Evolutionary conservation across 257 asterid genomes (phyloP).

Genomic region (Penstemon davidsonii): DNA sequence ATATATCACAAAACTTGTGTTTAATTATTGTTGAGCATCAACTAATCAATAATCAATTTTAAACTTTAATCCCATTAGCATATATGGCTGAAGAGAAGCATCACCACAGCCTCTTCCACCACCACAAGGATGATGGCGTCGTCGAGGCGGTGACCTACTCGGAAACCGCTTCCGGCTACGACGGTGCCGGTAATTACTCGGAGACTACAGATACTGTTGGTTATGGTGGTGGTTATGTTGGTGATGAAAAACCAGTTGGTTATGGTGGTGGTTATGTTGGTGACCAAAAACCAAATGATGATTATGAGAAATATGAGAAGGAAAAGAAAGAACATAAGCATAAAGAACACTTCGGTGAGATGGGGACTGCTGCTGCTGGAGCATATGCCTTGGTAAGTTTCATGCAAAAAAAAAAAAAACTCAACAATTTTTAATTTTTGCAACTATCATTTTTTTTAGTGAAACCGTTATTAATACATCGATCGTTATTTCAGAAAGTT

Average conservation of each 20-base stretch:
- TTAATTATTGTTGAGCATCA: too few relatives aligned
- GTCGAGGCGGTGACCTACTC: slow-evolving; percentile 38
- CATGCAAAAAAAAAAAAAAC: too few relatives aligned
- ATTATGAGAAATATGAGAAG: slow-evolving; percentile 34
- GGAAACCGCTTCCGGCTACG: slow-evolving; percentile 30
- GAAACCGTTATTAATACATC: too few relatives aligned
- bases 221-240: neutral
- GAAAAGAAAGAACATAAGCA: slow-evolving; percentile 62
- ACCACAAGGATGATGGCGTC: slow-evolving; percentile 49
- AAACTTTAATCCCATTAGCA: neutral
- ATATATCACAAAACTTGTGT: neutral
- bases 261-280: neutral
- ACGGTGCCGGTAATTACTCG: slow-evolving; percentile 12
- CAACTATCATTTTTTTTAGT: too few relatives aligned
- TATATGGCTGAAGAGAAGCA: slow-evolving; percentile 54
- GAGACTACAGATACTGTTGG: slow-evolving; percentile 29
- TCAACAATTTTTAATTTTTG: too few relatives aligned
- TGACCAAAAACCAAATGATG: slow-evolving; percentile 1
- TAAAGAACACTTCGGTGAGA: slow-evolving; percentile 51
- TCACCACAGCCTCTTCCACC: slow-evolving; percentile 43
- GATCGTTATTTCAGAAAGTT: too few relatives aligned
- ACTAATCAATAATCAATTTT: neutral
- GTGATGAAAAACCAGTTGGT: neutral
- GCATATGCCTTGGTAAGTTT: slow-evolving; percentile 61
- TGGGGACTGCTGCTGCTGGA: slow-evolving; percentile 54